phyloP scores from a whole-genome alignment of 441 rosid species.

The Metrosideros polymorpha region DNA sequence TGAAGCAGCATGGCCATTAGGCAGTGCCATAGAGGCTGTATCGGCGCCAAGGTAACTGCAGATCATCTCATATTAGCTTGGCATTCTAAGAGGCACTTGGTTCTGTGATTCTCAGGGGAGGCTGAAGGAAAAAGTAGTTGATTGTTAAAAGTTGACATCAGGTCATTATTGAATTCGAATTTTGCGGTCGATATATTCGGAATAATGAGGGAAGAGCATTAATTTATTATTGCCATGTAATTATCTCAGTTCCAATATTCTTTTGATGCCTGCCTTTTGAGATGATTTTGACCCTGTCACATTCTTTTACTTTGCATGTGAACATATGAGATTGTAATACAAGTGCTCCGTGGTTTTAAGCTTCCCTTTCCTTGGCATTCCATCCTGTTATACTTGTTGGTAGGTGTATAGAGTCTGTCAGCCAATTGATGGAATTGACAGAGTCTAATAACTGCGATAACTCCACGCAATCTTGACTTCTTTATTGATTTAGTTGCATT shows the following conservation, averaged over 20 bases:
- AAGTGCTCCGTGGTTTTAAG: background rate
- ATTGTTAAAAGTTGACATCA: background rate
- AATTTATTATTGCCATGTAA: constrained; percentile 27
- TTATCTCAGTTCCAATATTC: background rate
- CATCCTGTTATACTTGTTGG: background rate
- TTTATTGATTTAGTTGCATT: background rate
- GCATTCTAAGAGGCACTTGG: background rate
- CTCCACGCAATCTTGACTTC: background rate
- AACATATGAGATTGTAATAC: background rate
- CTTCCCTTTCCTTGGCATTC: background rate
- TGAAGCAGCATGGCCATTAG: constrained; percentile 98
- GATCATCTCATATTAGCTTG: background rate
- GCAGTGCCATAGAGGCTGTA: constrained; percentile 97
- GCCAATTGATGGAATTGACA: background rate
- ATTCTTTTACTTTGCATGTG: background rate
- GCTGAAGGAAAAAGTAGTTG: background rate
- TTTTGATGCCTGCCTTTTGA: background rate
- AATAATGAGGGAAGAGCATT: constrained; percentile 15
- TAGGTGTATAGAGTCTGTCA: background rate
- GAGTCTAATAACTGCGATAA: background rate
- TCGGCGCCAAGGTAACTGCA: constrained; percentile 19
- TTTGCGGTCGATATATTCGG: constrained; percentile 7
- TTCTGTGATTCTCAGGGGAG: background rate
- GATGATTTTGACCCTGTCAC: background rate
- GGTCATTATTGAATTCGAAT: constrained; percentile 5